A percentile compares a stretch with the other conserved stretches of the same genome.
phyloP scores from a whole-genome alignment of 495 filamentous ascomycete genomes.

The Penicillium samsonianum region DNA sequence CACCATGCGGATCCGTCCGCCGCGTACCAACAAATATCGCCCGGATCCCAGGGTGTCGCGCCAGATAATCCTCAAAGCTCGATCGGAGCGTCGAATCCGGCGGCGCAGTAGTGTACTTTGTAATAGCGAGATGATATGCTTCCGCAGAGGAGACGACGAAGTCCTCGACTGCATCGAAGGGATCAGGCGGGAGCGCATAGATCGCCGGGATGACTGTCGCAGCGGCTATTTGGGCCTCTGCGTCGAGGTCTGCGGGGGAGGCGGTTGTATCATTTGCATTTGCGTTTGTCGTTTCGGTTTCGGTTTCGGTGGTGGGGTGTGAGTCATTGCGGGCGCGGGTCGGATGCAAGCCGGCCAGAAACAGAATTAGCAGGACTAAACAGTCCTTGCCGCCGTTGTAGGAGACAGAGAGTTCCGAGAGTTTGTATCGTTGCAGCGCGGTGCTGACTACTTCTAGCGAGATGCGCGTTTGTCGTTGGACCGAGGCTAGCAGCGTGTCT shows the following conservation, averaged over 20 bases:
- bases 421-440: conserved; percentile 70
- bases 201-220: conserved; percentile 66
- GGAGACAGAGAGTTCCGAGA: conserved; percentile 79
- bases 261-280: conserved; percentile 8
- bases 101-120: conserved; percentile 66
- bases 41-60: conserved; percentile 58
- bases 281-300: too few relatives aligned
- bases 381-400: conserved; percentile 99
- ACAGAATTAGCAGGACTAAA: conserved; percentile 86
- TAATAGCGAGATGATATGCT: conserved; percentile 74
- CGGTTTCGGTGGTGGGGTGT: background rate
- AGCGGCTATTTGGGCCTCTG: conserved; percentile 18
- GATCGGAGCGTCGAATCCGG: conserved; percentile 50
- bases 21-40: conserved; percentile 93
- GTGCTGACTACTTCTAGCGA: conserved; percentile 71
- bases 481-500: conserved; percentile 56
- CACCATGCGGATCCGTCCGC: conserved; percentile 89
- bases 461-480: conserved; percentile 70
- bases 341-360: conserved; percentile 66
- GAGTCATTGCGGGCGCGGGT: conserved; percentile 12
- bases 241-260: conserved; percentile 8
- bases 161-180: conserved; percentile 80
- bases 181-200: conserved; percentile 78
- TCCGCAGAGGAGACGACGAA: conserved; percentile 69
- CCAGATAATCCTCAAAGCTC: conserved; percentile 77